A percentile compares a stretch with the other conserved stretches of the same genome.
phyloP scores from a whole-genome alignment of 495 filamentous ascomycete species.

The Penicillium coffeae region DNA sequence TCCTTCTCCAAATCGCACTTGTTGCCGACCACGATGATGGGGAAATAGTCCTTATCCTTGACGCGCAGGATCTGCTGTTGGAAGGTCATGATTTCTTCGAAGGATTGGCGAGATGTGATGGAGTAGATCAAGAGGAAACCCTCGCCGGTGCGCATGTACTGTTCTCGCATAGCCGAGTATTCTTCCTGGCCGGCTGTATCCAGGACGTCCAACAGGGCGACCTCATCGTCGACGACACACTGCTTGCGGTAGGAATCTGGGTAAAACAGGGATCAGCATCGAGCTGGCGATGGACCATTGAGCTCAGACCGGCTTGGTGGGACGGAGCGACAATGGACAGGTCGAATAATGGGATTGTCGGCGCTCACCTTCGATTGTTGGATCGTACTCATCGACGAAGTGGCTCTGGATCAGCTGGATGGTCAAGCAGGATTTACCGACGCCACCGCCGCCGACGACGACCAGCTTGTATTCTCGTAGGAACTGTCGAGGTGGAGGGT shows the following conservation, averaged over 20 bases:
- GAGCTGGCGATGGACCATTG: neutral
- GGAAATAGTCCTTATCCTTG: constrained; percentile 99
- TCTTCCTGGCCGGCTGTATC: constrained; percentile 98
- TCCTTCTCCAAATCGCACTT: constrained; percentile 97
- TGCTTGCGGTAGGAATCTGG: constrained; percentile 99
- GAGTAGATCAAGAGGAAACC: constrained; percentile 97
- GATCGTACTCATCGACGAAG: constrained; percentile 99
- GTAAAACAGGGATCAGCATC: neutral
- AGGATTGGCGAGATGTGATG: constrained; percentile 94
- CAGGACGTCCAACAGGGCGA: constrained; percentile 93
- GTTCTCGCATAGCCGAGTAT: constrained; percentile 98
- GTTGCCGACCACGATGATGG: constrained; percentile 98
- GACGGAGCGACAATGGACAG: neutral
- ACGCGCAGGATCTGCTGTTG: constrained; percentile 98
- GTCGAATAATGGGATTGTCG: constrained; percentile 9
- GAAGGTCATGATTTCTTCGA: constrained; percentile 97
- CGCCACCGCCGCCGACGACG: constrained; percentile 95
- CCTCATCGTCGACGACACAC: constrained; percentile 97
- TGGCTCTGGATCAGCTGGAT: constrained; percentile 99
- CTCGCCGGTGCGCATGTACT: constrained; percentile 99
- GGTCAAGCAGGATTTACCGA: constrained; percentile 98
- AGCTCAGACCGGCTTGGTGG: neutral
- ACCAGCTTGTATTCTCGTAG: constrained; percentile 98
- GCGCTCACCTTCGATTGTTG: constrained; percentile 91
- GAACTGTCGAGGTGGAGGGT: constrained; percentile 54